Evolutionary conservation across 805 yeast genomes (phyloP).

Genomic region (Myxozyma neglecta): DNA sequence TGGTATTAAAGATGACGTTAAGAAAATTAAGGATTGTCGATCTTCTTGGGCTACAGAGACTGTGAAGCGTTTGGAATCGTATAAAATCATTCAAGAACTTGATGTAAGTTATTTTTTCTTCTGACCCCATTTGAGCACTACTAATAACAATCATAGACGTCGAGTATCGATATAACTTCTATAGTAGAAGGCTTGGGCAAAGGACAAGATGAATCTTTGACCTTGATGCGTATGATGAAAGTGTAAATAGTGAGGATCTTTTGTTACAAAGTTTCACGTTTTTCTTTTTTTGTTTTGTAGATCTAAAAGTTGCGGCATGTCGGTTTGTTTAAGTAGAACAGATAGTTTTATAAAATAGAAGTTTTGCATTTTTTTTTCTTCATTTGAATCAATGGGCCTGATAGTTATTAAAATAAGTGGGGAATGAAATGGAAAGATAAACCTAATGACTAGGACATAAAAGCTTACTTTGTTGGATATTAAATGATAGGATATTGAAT

Average conservation of each 20-base stretch:
- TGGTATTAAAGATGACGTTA: constrained; percentile 22
- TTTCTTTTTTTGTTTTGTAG: no score
- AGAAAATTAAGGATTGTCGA: constrained; percentile 10
- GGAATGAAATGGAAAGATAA: no score
- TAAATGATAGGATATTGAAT: no score
- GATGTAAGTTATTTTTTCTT: constrained; percentile 13
- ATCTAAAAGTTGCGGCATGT: no score
- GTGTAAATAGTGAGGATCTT: neutral
- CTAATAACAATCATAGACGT: constrained; percentile 1
- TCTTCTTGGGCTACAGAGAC: constrained; percentile 18
- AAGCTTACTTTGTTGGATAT: no score
- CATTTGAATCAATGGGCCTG: no score
- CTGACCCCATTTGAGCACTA: neutral
- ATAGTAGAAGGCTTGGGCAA: constrained; percentile 18
- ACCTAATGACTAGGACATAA: no score
- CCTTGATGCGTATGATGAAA: constrained; percentile 16
- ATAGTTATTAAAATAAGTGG: no score
- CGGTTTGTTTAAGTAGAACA: no score
- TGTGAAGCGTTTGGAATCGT: constrained; percentile 3
- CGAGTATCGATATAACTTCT: constrained; percentile 1
- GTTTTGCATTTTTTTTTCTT: no score
- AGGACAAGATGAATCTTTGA: constrained; percentile 23
- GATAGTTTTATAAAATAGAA: no score
- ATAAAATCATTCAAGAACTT: neutral
- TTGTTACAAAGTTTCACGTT: no score